Percentiles rank a stretch among this genome's conserved stretches.
phyloP scores from a whole-genome alignment of 352 stramenopile genomes.

The Globisporangium acanthophoron region DNA sequence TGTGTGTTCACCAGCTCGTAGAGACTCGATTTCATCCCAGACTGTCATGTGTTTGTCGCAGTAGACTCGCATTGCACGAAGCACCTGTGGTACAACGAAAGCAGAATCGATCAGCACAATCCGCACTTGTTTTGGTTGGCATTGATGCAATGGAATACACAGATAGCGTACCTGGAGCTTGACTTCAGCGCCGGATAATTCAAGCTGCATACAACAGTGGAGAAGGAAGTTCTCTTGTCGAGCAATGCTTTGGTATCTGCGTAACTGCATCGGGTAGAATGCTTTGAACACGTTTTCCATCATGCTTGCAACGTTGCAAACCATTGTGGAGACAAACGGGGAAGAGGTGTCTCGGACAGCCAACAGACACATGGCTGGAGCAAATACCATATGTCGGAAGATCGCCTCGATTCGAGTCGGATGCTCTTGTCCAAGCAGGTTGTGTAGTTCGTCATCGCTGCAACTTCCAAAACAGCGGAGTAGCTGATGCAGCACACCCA shows the following conservation, averaged over 20 bases:
- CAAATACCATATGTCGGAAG: conserved; percentile 4
- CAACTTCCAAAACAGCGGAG: conserved; percentile 6
- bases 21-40: background rate
- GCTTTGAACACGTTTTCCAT: conserved; percentile 1
- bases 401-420: background rate
- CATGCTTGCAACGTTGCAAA: background rate
- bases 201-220: background rate
- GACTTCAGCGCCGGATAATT: background rate
- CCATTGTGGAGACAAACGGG: background rate
- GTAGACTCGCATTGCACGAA: background rate
- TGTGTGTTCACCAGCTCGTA: background rate
- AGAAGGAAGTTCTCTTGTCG: background rate
- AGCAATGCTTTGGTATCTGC: background rate
- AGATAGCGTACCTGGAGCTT: conserved; percentile 1
- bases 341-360: background rate
- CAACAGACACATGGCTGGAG: background rate
- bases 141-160: too few relatives aligned
- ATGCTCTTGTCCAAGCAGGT: conserved; percentile 1
- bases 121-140: too few relatives aligned
- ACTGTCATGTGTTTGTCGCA: conserved; percentile 1
- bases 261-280: background rate
- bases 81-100: background rate
- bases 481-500: conserved; percentile 6
- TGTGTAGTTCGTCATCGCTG: background rate
- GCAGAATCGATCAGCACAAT: too few relatives aligned